A percentile compares a stretch with the other conserved stretches of the same genome.
These are phyloP conservation scores for Nigrospora sphaerica DNA, from an alignment of 2,329 filamentous ascomycete genomes.

Conservation along the genomic window DNA sequence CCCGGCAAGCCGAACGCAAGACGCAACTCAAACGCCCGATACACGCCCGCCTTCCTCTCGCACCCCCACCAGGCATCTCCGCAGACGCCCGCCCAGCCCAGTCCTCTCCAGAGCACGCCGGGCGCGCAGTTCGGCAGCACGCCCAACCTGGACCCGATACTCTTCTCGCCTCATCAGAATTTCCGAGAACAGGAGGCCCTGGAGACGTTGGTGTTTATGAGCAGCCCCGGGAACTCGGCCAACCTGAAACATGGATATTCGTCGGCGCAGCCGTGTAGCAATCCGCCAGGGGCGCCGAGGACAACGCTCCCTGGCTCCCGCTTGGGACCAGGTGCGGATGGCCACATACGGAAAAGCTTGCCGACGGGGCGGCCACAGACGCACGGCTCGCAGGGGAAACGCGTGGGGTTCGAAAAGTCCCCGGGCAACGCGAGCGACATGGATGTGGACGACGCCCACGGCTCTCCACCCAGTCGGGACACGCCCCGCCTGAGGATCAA, in stretches of 20 bases:
- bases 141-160: conserved; percentile 41
- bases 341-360: conserved; percentile 40
- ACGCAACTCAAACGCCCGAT: conserved; percentile 42
- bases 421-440: conserved; percentile 35
- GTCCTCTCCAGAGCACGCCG: conserved; percentile 30
- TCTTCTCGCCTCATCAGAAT: conserved; percentile 64
- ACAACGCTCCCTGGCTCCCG: conserved; percentile 38
- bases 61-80: conserved; percentile 40
- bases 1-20: conserved; percentile 33
- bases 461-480: conserved; percentile 26
- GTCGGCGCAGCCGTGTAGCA: conserved; percentile 22
- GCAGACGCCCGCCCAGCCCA: conserved; percentile 30
- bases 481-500: conserved; percentile 37
- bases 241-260: conserved; percentile 52
- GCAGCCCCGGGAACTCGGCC: conserved; percentile 65
- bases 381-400: conserved; percentile 27
- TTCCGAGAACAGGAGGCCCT: conserved; percentile 74
- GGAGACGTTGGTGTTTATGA: conserved; percentile 75
- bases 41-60: conserved; percentile 42
- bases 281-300: conserved; percentile 17
- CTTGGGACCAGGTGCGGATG: conserved; percentile 15
- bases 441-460: conserved; percentile 34
- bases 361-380: conserved; percentile 38
- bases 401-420: conserved; percentile 41
- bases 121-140: conserved; percentile 25